Conservation (phyloP, 2,329 filamentous ascomycete species). For the Cytospora schulzeri region DNA sequence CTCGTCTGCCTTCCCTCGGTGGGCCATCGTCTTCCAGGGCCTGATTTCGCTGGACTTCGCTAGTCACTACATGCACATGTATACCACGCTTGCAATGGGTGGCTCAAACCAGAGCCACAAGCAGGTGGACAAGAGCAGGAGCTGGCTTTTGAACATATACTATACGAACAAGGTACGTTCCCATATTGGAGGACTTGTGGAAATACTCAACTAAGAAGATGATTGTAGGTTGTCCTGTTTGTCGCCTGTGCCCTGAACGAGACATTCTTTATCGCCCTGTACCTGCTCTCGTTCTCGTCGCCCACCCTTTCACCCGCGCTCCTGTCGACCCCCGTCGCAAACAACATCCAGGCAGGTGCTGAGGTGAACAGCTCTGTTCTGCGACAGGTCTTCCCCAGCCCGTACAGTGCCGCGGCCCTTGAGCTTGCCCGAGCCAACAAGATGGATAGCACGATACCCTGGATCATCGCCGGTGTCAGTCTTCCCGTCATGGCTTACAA, state of each 20-base stretch:
- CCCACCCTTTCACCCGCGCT: constrained; percentile 86
- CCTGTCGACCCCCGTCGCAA: constrained; percentile 55
- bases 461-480: constrained; percentile 79
- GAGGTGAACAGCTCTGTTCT: constrained; percentile 71
- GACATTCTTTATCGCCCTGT: constrained; percentile 96
- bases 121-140: constrained; percentile 84
- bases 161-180: constrained; percentile 88
- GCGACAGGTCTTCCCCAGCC: constrained; percentile 78
- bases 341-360: constrained; percentile 64
- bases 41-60: constrained; percentile 91
- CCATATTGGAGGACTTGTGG: background rate
- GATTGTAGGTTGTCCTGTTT: constrained; percentile 79
- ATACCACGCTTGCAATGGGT: constrained; percentile 86
- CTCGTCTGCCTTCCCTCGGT: constrained; percentile 90
- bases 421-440: constrained; percentile 95
- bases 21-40: constrained; percentile 91
- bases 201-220: constrained; percentile 9
- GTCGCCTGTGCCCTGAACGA: constrained; percentile 89
- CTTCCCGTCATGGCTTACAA: constrained; percentile 88
- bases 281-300: constrained; percentile 95
- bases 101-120: constrained; percentile 84
- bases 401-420: constrained; percentile 88
- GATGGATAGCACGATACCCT: constrained; percentile 64
- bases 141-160: constrained; percentile 90
- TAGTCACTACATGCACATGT: constrained; percentile 99